Conservation (phyloP, 1,284 basidiomycete species). For the Porogramme epimiltina region DNA sequence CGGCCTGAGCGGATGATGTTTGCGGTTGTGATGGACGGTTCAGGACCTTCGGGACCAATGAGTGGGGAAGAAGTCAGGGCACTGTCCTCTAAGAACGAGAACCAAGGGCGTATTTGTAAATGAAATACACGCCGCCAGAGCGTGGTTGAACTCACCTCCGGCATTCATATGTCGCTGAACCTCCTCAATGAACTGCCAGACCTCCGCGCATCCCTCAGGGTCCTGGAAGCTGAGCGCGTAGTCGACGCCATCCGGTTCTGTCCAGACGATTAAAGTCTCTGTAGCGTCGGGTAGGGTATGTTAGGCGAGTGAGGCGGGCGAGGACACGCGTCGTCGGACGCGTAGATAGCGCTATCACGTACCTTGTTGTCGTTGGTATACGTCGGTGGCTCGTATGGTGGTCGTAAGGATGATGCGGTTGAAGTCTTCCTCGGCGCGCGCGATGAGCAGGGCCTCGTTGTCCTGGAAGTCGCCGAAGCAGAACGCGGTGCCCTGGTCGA, state of each 20-base stretch:
- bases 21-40: slow-evolving; percentile 59
- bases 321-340: slow-evolving; percentile 11
- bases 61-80: slow-evolving; percentile 58
- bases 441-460: slow-evolving; percentile 82
- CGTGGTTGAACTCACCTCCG: slow-evolving; percentile 45
- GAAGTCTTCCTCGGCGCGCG: slow-evolving; percentile 77
- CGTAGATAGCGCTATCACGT: slow-evolving; percentile 30
- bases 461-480: slow-evolving; percentile 88
- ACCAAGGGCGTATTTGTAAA: slow-evolving; percentile 5
- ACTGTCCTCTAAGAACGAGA: slow-evolving; percentile 42
- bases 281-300: slow-evolving; percentile 10
- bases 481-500: slow-evolving; percentile 92
- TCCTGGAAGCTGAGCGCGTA: slow-evolving; percentile 98
- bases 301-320: slow-evolving; percentile 2
- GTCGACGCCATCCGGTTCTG: slow-evolving; percentile 92
- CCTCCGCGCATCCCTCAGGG: slow-evolving; percentile 92
- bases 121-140: slow-evolving; percentile 8
- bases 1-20: slow-evolving; percentile 71
- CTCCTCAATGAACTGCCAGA: slow-evolving; percentile 96
- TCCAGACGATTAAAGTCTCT: slow-evolving; percentile 99
- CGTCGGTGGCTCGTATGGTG: slow-evolving; percentile 79
- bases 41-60: slow-evolving; percentile 57
- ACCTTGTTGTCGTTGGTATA: slow-evolving; percentile 94
- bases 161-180: slow-evolving; percentile 86
- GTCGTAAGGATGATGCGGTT: slow-evolving; percentile 74